Base-by-base conservation (phyloP, 2,329 filamentous ascomycete genomes). In the Penicillium sp. region DNA sequence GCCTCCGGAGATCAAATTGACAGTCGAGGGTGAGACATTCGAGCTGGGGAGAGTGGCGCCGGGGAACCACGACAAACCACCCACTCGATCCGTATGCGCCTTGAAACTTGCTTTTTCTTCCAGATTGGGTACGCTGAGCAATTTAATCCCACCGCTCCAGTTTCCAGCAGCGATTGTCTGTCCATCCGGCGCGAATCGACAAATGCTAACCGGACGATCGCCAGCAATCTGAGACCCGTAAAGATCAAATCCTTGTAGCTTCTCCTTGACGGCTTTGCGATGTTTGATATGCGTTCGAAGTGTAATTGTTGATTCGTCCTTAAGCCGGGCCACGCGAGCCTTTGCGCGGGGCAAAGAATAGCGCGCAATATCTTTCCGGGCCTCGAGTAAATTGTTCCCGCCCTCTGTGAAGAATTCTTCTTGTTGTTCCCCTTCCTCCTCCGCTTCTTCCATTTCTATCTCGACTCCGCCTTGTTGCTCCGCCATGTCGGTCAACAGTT, bases 381-480 rank as follows among this genome's bases (percentile, higher is more conserved):
- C 90, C 50, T 89, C 81, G 5, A 96, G 77, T 25, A 99, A 80
- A 41, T 88, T 87, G 4, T 85, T 81, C 1, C 87, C 85, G 3
- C 94, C 94, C 67, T 89, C 84, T 0, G 93, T 96, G 73, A 97
- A 99, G 75, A 97, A 99, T 67, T 99, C 94, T 70, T 97, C 92
- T 64, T 95, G 90, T 66, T 88, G 86, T 53, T 93, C 90, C 3
- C 82, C 87, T 19, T 86, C 86, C 5, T 85, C 85, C 0, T 79
- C 82, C 19, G 69, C 70, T 68, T 82, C 82, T 41, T 74, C 73
- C 78, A 87, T 87, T 45, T 79, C 77, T 21, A 80, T 70, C 71
- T 83, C 50, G 12, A 25, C 80, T 23, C 64, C 78, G 2, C 61
- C 86, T 49, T 79, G 79, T 62, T 84, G 83, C 71, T 93, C 89